Base-by-base conservation (phyloP, 495 filamentous ascomycete genomes). In the Glutinoglossum americanum region DNA sequence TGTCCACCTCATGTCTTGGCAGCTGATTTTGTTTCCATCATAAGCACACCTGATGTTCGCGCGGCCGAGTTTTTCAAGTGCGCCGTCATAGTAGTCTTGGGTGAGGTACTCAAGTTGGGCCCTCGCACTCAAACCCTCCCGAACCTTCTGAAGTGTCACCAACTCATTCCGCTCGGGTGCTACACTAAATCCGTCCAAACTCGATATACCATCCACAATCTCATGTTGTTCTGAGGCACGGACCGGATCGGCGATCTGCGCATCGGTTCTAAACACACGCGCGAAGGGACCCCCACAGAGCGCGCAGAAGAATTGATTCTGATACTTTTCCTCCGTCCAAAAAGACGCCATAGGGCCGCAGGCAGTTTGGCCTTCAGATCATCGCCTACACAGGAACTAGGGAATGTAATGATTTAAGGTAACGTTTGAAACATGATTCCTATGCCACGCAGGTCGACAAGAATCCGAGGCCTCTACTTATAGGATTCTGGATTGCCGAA, bases 221-320 rank as follows among this genome's bases (percentile, higher is more conserved):
- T 51, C 41, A 45, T 45, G 41, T 45, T 45, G 17, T 19, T 21
- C 41, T 23, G 41, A 21, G 41, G 17, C 41, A 10, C 17, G 10
- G 10, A 44, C 63, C n/a, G 57, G 13, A n/a, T 63, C 33, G 54
- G 32, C 53, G 58, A 33, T 44, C 44, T 60, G 60, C 62, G 59
- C 60, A 25, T 63, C 59, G 17, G 66, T 68, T 21, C 66, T 62
- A 47, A 62, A 64, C 44, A 68, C 66, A 33, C 61, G 59, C 26
- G 66, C 66, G 61, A 68, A 68, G 7, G 66, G 66, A 1, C 66
- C 66, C 11, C 66, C 66, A 57, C 66, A 68, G 55, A 68, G 59
- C 47, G 66, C 66, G 63, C 66, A 68, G 57, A 67, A 68, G 33
- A 68, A 68, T 57, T 68, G 66, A 54, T 62, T 66, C 30, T 63